These are phyloP conservation scores for Haplosporangium gracile DNA, from an alignment of 192 early-diverging fungal species.

Conservation along the genomic window DNA sequence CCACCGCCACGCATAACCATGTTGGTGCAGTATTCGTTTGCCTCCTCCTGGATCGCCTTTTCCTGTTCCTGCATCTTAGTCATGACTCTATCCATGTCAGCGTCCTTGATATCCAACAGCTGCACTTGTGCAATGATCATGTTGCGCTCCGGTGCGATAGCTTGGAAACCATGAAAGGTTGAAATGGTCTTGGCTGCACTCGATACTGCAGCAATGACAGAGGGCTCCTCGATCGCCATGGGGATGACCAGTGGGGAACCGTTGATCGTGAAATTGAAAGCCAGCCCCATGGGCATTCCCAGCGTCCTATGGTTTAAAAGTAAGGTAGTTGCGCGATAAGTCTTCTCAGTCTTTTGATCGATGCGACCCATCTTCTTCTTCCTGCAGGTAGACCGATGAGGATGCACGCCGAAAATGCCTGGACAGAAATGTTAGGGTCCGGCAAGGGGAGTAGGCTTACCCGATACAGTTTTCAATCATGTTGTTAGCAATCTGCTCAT, in stretches of 20 bases:
- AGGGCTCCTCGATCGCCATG: slow-evolving; percentile 85
- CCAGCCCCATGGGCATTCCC: slow-evolving; percentile 79
- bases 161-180: slow-evolving; percentile 68
- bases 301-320: slow-evolving; percentile 60
- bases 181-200: slow-evolving; percentile 81
- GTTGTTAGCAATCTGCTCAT: slow-evolving; percentile 77
- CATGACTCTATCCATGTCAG: slow-evolving; percentile 55
- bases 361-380: neutral
- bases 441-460: slow-evolving; percentile 28
- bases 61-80: slow-evolving; percentile 55
- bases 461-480: slow-evolving; percentile 87
- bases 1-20: slow-evolving; percentile 80
- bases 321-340: slow-evolving; percentile 1
- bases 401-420: neutral
- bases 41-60: slow-evolving; percentile 61
- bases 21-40: slow-evolving; percentile 74
- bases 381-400: neutral
- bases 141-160: slow-evolving; percentile 71
- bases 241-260: slow-evolving; percentile 70
- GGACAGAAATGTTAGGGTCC: neutral
- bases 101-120: slow-evolving; percentile 68
- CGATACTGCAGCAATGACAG: slow-evolving; percentile 83
- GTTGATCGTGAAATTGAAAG: slow-evolving; percentile 81
- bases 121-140: slow-evolving; percentile 79
- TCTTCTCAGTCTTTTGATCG: neutral